These are phyloP conservation scores for Eudorina sp. DNA, from an alignment of 139 green algal species.

Conservation along the genomic window DNA sequence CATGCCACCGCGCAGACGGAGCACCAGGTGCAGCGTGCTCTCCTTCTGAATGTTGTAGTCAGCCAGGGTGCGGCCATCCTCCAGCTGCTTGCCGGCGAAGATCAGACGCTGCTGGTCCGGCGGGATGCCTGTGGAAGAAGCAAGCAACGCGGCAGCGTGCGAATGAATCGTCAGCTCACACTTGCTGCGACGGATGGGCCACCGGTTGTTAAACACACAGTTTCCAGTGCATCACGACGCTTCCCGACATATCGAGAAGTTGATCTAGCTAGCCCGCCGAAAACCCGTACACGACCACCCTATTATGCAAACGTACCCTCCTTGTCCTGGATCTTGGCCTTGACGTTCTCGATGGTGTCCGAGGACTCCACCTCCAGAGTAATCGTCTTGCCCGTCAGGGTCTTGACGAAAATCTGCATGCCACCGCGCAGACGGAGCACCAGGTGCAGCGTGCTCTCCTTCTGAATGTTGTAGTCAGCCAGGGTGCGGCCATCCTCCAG, in stretches of 20 bases:
- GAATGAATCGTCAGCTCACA: too few relatives aligned
- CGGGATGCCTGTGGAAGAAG: constrained; percentile 81
- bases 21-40: constrained; percentile 82
- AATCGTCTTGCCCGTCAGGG: constrained; percentile 96
- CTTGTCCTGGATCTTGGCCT: constrained; percentile 96
- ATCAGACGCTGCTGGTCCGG: constrained; percentile 98
- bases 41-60: constrained; percentile 99
- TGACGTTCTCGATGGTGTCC: constrained; percentile 93
- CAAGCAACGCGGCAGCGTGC: too few relatives aligned
- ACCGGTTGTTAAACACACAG: too few relatives aligned
- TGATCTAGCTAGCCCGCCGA: too few relatives aligned
- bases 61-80: constrained; percentile 95
- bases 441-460: constrained; percentile 86
- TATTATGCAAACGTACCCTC: constrained; percentile 84
- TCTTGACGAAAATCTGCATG: constrained; percentile 75
- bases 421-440: constrained; percentile 78
- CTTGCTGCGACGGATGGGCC: too few relatives aligned
- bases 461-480: constrained; percentile 99
- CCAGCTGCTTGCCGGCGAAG: constrained; percentile 98
- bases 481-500: constrained; percentile 96
- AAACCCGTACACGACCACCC: too few relatives aligned
- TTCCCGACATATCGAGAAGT: too few relatives aligned
- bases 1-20: constrained; percentile 83
- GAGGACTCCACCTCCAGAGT: constrained; percentile 90
- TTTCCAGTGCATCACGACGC: too few relatives aligned